Evolutionary conservation across 139 green algal species (phyloP).

Genomic region (Protoeuglena noctilucae): DNA sequence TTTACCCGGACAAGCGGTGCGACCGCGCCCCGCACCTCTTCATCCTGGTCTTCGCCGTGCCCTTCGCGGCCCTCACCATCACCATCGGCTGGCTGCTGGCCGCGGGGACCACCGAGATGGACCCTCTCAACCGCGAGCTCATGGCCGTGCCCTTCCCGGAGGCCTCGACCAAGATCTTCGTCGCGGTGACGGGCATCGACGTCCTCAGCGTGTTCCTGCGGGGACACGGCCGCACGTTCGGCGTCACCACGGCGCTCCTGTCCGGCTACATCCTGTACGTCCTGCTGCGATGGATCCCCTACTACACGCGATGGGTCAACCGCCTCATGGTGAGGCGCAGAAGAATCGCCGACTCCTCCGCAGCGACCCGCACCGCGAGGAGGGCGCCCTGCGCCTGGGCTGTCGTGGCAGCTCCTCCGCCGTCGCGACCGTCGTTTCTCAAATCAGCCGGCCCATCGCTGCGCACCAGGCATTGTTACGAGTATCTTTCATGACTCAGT

Average conservation of each 20-base stretch:
- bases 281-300: conserved; percentile 17
- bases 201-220: conserved; percentile 10
- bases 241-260: conserved; percentile 5
- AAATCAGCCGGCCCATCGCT: too few relatives aligned
- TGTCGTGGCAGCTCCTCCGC: too few relatives aligned
- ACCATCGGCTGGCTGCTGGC: conserved; percentile 17
- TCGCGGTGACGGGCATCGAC: conserved; percentile 15
- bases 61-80: conserved; percentile 9
- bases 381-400: too few relatives aligned
- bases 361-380: too few relatives aligned
- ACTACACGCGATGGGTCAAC: conserved; percentile 29
- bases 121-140: conserved; percentile 16
- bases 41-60: conserved; percentile 10
- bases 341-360: too few relatives aligned
- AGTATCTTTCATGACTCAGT: too few relatives aligned
- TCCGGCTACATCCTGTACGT: conserved; percentile 21
- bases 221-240: conserved; percentile 15
- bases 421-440: too few relatives aligned
- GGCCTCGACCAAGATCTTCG: conserved; percentile 14
- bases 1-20: conserved; percentile 12
- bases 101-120: conserved; percentile 20
- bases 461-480: too few relatives aligned
- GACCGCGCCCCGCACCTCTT: conserved; percentile 22
- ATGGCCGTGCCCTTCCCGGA: conserved; percentile 10
- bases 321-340: too few relatives aligned